Base-by-base conservation (phyloP, 257 asterid genomes). In the Rehmannia glutinosa region DNA sequence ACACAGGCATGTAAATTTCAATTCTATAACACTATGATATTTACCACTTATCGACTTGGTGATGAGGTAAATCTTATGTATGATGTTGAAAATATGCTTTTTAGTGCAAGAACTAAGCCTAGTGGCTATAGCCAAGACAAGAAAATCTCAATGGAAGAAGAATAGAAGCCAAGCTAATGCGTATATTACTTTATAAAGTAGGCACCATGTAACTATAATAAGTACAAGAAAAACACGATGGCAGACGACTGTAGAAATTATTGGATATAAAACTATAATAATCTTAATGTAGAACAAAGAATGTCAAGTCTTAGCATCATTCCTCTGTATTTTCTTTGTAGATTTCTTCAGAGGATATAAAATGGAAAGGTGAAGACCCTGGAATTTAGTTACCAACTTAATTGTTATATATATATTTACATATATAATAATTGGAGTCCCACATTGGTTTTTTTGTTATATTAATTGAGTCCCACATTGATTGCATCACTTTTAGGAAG, bases 291-390 rank as follows among this genome's bases (percentile, higher is more conserved):
- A 30, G 23, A 25, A 28, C 61, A 10, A 12, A 13, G 30, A 17
- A 2, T 2, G 17, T 23, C 21, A 13, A 51, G 13, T 16, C 24
- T 47, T 57, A 42, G 55, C 38, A 60, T 64, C 25, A 39, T 69
- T n/a, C 27, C 15, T 50, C 20, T 32, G n/a, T 12, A 2, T 46
- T 28, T 39, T 35, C 17, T 57, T 55, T 73, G 51, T 41, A 82
- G 85, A 79, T 76, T 25, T 59, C 84, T 56, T 76, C 77, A 1
- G 77, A 76, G 15, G 83, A 82, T 71, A 52, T 80, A 45, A 78
- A 66, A 24, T 83, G 81, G 86, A 81, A 56, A 49, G 71, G 79
- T 28, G 79, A 70, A 57, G 80, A 79, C 27, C 81, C 69, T 52
- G 77, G 80, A 46, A 65, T 76, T 28, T 57, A n/a, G n/a, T n/a